A percentile compares a stretch with the other conserved stretches of the same genome.
Conservation (phyloP, 2,329 filamentous ascomycete genomes). For the Arthrobotrys entomopaga region DNA sequence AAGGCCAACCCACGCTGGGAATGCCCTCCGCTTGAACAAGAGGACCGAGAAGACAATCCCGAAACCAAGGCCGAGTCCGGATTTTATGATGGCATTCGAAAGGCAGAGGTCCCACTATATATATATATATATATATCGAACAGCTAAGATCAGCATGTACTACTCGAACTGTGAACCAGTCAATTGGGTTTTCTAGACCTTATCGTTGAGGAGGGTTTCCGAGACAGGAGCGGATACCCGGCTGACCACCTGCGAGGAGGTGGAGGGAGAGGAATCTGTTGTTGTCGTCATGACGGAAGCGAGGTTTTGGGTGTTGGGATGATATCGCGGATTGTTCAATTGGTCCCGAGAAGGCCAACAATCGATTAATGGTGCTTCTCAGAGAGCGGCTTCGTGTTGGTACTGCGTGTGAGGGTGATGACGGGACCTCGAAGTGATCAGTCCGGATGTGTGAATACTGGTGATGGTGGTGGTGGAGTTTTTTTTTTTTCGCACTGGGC, state of each 20-base stretch:
- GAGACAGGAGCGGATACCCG: conserved; percentile 83
- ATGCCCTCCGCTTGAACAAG: conserved; percentile 96
- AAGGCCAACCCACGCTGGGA: conserved; percentile 93
- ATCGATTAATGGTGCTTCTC: conserved; percentile 23
- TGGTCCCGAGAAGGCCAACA: conserved; percentile 5
- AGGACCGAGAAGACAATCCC: conserved; percentile 98
- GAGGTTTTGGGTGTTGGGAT: background rate
- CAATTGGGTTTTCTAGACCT: conserved; percentile 71
- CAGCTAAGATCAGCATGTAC: conserved; percentile 29
- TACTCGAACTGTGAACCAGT: background rate
- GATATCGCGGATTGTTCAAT: conserved; percentile 2
- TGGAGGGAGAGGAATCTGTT: conserved; percentile 57
- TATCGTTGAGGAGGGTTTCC: conserved; percentile 98
- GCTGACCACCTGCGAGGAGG: conserved; percentile 73
- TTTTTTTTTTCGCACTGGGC: background rate
- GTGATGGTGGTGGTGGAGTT: background rate
- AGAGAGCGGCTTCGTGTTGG: background rate
- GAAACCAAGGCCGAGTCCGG: conserved; percentile 92
- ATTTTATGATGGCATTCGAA: conserved; percentile 96
- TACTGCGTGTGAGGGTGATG: no score
- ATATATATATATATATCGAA: conserved; percentile 62
- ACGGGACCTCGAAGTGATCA: no score
- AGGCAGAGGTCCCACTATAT: conserved; percentile 96
- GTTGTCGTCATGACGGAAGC: conserved; percentile 48
- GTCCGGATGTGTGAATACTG: conserved; percentile 13